Evolutionary conservation across 331 rosid genomes (phyloP), one percentile per base, ranked within the genome.

Genomic region (Telfairia occidentalis): DNA sequence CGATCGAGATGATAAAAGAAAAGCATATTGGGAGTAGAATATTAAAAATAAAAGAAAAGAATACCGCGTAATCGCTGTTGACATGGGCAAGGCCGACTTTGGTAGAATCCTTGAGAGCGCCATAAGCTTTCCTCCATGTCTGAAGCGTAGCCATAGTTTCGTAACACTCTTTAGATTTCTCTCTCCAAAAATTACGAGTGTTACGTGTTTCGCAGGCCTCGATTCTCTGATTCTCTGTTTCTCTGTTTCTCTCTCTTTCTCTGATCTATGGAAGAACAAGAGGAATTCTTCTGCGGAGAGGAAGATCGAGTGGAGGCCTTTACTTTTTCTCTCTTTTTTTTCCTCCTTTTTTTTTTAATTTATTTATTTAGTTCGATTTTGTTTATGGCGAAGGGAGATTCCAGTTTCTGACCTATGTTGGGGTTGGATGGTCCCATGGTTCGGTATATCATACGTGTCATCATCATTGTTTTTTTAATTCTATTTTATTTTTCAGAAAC

Each of bases 31-130:
- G 42, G 11, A 28, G 43, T 15, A 38, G 26, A 38, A 19, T n/a
- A 5, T 5, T 16, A 13, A 46, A 15, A 32, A 32, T 2, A 5
- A 32, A 32, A 71, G 28, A 45, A 53, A 66, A 21, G 77, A 16
- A 46, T 75, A 95, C 99, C 88, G 97, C 99, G 76, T 89, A 95
- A 76, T 95, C 99, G 92, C 99, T 95, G 73, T 95, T 95, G 96
- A 95, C 99, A 79, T 92, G 97, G 72, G 99, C 99, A 77, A 95
- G 97, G 55, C 99, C 99, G 83, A 95, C 99, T 95, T 90, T 95
- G 86, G 99, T 92, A 78, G 85, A 19, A 81, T 95, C 99, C 77
- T 95, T 95, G 82, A 95, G 75, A 69, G 97, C 97, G 26, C 99
- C 99, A 67, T 92, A 95, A 38, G 97, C 99, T 89, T 87, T 90